These are phyloP conservation scores for Paraphoma sp. DNA, from an alignment of 2,329 filamentous ascomycete species.

Conservation along the genomic window DNA sequence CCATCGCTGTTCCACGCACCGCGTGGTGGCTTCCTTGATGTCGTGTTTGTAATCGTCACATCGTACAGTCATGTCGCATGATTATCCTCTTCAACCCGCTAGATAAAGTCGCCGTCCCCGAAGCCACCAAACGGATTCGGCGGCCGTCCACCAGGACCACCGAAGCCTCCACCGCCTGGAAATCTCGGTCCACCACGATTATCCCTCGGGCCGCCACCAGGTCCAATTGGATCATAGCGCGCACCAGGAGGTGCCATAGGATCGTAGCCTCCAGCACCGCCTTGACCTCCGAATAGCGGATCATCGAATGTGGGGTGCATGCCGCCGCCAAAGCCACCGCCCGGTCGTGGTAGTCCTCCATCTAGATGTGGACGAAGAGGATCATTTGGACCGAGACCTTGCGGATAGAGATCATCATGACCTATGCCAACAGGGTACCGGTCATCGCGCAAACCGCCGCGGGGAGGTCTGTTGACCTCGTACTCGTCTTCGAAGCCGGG, in stretches of 20 bases:
- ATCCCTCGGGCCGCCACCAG: constrained; percentile 55
- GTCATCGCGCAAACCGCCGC: constrained; percentile 56
- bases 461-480: constrained; percentile 75
- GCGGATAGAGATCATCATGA: constrained; percentile 85
- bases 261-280: constrained; percentile 61
- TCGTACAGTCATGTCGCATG: not conserved
- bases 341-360: constrained; percentile 63
- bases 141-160: constrained; percentile 56
- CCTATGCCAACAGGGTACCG: constrained; percentile 74
- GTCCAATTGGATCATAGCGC: constrained; percentile 83
- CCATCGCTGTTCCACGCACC: not conserved
- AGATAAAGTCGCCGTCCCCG: constrained; percentile 65
- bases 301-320: constrained; percentile 98
- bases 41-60: not conserved
- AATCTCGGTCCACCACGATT: constrained; percentile 39
- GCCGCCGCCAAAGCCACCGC: constrained; percentile 71
- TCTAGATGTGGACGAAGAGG: constrained; percentile 74
- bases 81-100: not conserved
- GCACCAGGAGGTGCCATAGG: constrained; percentile 83
- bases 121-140: constrained; percentile 68
- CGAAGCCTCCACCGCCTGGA: constrained; percentile 53
- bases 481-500: constrained; percentile 94
- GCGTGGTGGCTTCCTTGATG: not conserved
- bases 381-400: constrained; percentile 83
- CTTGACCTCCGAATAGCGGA: constrained; percentile 74